A percentile compares a stretch with the other conserved stretches of the same genome.
Evolutionary conservation across 495 filamentous ascomycete genomes (phyloP).

Genomic region (Filosporella fistucella): DNA sequence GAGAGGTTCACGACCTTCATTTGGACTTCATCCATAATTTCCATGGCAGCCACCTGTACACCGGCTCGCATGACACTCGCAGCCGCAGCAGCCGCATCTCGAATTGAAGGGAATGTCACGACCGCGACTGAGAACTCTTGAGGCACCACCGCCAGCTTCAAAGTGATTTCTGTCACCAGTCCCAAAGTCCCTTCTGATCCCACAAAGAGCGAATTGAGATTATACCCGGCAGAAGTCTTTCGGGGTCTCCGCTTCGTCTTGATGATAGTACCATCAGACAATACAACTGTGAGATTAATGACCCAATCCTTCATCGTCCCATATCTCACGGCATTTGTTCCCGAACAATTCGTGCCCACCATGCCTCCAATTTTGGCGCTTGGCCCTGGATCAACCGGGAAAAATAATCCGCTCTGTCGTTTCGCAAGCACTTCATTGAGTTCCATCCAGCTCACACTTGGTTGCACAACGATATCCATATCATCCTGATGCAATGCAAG

Average conservation of each 20-base stretch:
- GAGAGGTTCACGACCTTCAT: slow-evolving; percentile 74
- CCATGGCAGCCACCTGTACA: slow-evolving; percentile 73
- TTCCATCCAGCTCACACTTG: slow-evolving; percentile 86
- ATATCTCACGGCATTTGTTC: slow-evolving; percentile 77
- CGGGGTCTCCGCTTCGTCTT: slow-evolving; percentile 70
- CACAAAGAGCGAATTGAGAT: slow-evolving; percentile 71
- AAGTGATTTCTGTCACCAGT: slow-evolving; percentile 69
- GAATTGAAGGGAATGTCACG: slow-evolving; percentile 68
- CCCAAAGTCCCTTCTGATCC: slow-evolving; percentile 78
- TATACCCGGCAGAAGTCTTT: slow-evolving; percentile 79
- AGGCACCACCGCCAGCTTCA: slow-evolving; percentile 71
- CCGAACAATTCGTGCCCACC: slow-evolving; percentile 77
- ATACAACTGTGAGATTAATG: slow-evolving; percentile 72
- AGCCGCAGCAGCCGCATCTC: slow-evolving; percentile 66
- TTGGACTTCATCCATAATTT: slow-evolving; percentile 80
- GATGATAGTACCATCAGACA: slow-evolving; percentile 74
- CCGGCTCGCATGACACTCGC: slow-evolving; percentile 66
- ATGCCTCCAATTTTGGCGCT: slow-evolving; percentile 66
- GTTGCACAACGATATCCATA: slow-evolving; percentile 90
- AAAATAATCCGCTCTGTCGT: slow-evolving; percentile 70
- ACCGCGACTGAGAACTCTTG: slow-evolving; percentile 72
- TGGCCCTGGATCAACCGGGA: slow-evolving; percentile 55
- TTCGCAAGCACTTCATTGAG: slow-evolving; percentile 71
- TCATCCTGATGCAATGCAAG: slow-evolving; percentile 76
- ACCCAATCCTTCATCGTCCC: slow-evolving; percentile 90